Base-by-base conservation (phyloP, 2,329 filamentous ascomycete species). In the Ceratocystis variospora region DNA sequence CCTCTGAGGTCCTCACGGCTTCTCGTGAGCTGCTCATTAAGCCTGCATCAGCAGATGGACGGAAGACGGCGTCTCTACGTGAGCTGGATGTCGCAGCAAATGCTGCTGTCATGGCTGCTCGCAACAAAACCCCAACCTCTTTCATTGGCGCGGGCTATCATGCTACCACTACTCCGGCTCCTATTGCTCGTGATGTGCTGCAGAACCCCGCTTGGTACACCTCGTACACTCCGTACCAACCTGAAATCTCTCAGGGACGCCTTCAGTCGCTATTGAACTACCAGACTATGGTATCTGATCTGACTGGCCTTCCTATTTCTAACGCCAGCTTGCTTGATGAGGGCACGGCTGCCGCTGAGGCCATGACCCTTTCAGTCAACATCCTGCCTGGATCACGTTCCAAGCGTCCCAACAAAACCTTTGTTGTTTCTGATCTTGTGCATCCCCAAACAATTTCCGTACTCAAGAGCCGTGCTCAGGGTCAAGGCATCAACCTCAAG, bases 191-290 rank as follows among this genome's bases (percentile, higher is more conserved):
- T 71, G 96, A 96, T 74, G 82, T 97, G 3, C 79, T 97, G 67
- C 91, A 97, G 80, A 93, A 88, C 74, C 93, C 93, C 4, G 91
- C 87, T 8, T 97, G 93, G 93, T 97, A 97, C 76, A 97, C 93
- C 50, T 96, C 91, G 77, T 96, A 97, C 76, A 96, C 93, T 0
- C 93, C 93, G 17, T 97, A 96, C 77, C 93, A 97, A 78, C 88
- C 93, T 1, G 93, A 97, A 78, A 96, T 97, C 79, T 96, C 91
- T 75, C 93, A 97, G 77, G 93, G 93, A 45, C 86, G 93, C 66
- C 77, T 97, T 69, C 90, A 96, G 80, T 96, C 90, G 5, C 79
- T 97, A 65, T 80, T 97, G 69, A 97, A 97, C 80, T 97, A 91
- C 79, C 93, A 97, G 79, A 97, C 93, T 19, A 81, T 97, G 79